Base-by-base conservation (phyloP, 2,329 filamentous ascomycete genomes). In the Penicillium sp. region DNA sequence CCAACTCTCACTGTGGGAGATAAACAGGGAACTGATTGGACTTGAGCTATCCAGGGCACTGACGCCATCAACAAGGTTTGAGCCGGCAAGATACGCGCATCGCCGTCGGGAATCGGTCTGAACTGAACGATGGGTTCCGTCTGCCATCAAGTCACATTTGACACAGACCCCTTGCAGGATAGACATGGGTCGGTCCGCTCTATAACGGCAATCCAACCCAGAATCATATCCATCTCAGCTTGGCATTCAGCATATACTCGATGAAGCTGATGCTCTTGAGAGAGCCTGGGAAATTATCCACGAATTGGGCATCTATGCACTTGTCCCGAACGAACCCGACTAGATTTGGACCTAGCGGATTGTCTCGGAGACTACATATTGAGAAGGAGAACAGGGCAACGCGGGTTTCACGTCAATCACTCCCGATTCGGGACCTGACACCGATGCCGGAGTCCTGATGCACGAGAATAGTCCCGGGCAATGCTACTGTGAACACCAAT, bases 51-150 rank as follows among this genome's bases (percentile, higher is more conserved):
- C 29, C 29, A 8, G 25, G 18, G n/a, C 32, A 29, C 28, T 29
- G 49, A 51, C 49, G 49, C 49, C 42, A 48, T 48, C n/a, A n/a
- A 32, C 45, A 41, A 24, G 40, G 28, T 18, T 32, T 18, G 25
- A n/a, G 28, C 8, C 8, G 32, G 3, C 15, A 4, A 20, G 33
- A 37, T 18, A 37, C 9, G 2, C 10, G 27, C 25, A 48, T 44
- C 45, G 42, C 44, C 49, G 20, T 39, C 37, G 37, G 20, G 20
- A 10, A 18, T 39, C 15, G 15, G 15, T 18, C 15, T n/a, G 6
- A 18, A 15, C 3, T 25, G 24, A n/a, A 35, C 32, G 20, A 20
- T 35, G 7, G 6, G 33, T 37, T 18, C 23, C n/a, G 13, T 25
- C 28, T 15, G 15, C 44, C 47, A 47, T 50, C 49, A 47, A 35